Base-by-base conservation (phyloP, 371 early-diverging fungal genomes). In the Mortierella sp. region DNA sequence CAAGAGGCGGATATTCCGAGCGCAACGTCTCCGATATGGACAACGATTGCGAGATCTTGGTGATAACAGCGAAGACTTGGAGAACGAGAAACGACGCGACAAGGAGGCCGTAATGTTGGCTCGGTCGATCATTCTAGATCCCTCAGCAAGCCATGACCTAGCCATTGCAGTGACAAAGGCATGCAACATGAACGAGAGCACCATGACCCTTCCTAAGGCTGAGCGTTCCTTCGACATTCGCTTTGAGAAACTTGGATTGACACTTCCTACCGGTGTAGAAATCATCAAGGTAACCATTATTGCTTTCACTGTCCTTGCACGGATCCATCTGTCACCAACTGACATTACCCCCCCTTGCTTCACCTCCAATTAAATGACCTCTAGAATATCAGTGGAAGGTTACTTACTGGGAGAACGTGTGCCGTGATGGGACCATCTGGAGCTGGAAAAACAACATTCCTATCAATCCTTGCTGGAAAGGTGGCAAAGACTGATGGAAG, bases 391-490 rank as follows among this genome's bases (percentile, higher is more conserved):
- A 81, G 81, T 19, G 89, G 89, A n/a, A 63, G 79, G 51, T 69
- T 90, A 17, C 51, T 63, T 22, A 57, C 86, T 3, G 88, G 88
- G 0, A 79, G 87, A 50, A 81, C 86, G 43, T 86, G 87, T 25
- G 82, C 82, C 4, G 83, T 91, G 45, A 82, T 90, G 82, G 90
- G 89, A 6, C 69, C 76, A 2, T 68, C 69, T 12, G 69, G 96
- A 2, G 89, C 92, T 3, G 94, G 92, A 51, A 92, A 91, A 64
- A 86, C 90, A 0, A 88, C 89, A 0, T 78, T 90, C 27, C 70
- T 90, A 19, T 84, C 86, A 12, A 74, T 83, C n/a, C 78, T 90
- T 0, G 71, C 86, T 1, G 86, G 88, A 27, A 85, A 80, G 57
- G 87, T 82, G 19, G 91, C 88, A 22, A 86, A 86, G 58, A 82